A percentile compares a stretch with the other conserved stretches of the same genome.
Conservation (phyloP, 768 basidiomycete species). For the Epithele typhae region DNA sequence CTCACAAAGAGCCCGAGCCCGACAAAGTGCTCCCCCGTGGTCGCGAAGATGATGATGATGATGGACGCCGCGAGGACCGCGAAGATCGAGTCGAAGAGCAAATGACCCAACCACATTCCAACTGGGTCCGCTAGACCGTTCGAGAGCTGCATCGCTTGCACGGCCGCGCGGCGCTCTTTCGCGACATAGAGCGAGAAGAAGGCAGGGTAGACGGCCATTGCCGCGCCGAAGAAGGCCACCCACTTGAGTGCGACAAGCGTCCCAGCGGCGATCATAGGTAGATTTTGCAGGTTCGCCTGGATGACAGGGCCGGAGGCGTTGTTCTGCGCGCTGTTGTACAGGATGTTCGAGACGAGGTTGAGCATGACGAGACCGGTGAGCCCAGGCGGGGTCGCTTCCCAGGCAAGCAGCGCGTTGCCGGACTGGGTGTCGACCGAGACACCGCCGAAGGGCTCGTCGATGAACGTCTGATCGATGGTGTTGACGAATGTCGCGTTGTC, state of each 20-base stretch:
- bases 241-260: slow-evolving; percentile 66
- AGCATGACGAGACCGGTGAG: slow-evolving; percentile 55
- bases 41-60: slow-evolving; percentile 33
- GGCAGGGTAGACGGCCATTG: slow-evolving; percentile 71
- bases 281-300: slow-evolving; percentile 47
- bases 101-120: slow-evolving; percentile 74
- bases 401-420: slow-evolving; percentile 56
- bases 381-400: slow-evolving; percentile 68
- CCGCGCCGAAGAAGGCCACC: slow-evolving; percentile 69
- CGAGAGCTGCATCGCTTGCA: slow-evolving; percentile 78
- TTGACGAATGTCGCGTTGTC: slow-evolving; percentile 59
- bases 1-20: no score
- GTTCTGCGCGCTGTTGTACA: slow-evolving; percentile 62
- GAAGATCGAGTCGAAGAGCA: slow-evolving; percentile 64
- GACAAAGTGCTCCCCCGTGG: no score
- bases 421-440: slow-evolving; percentile 54
- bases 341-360: slow-evolving; percentile 63
- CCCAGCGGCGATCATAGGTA: slow-evolving; percentile 53
- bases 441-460: slow-evolving; percentile 65
- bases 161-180: slow-evolving; percentile 60
- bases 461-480: slow-evolving; percentile 46
- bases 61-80: slow-evolving; percentile 56
- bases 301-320: slow-evolving; percentile 45
- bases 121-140: slow-evolving; percentile 67
- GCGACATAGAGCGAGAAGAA: slow-evolving; percentile 77